Base-by-base conservation (phyloP, 1,284 basidiomycete genomes). In the Mixia osmundae region DNA sequence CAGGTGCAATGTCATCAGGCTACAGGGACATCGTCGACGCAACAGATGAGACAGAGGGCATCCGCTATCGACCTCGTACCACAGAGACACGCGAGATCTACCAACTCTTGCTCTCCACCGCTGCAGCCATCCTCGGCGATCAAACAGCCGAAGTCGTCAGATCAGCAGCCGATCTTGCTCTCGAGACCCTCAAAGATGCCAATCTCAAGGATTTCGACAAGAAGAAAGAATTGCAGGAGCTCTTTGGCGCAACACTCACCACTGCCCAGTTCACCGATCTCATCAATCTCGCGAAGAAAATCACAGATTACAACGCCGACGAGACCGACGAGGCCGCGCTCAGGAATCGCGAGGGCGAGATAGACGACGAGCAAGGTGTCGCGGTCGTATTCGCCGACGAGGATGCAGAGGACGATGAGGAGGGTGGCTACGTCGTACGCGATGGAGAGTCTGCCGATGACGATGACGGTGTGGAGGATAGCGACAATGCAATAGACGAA, bases 351-450 rank as follows among this genome's bases (percentile, higher is more conserved):
- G 64, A 64, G 21, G 58, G 60, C 38, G 56, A 57, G 22, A 56
- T 60, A 11, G 82, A 87, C 36, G 85, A 91, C 49, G 72, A 77
- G 39, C 85, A 87, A 27, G 54, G 54, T 18, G 87, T 95, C 2
- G 87, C 83, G 0, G 85, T 95, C 4, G 74, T 89, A 8, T 95
- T 94, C 44, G 89, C 91, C 47, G 87, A 94, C 47, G 85, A 94
- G 45, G 87, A 85, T 3, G 82, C 82, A 2, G 78, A 82, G 0
- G 78, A 82, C 38, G 61, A 60, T 14, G 73, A 75, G 4, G 55
- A 54, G 20, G 75, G 74, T 4, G 52, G 44, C 2, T 51, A 53
- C 37, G 47, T 50, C 26, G 45, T 56, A 3, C 30, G 49, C 12
- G 44, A 45, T 1, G 74, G 76, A 4, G 72, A 74, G 2, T 44